These are phyloP conservation scores for Cichorium intybus DNA, from an alignment of 140 eudicot genomes.

Conservation along the genomic window DNA sequence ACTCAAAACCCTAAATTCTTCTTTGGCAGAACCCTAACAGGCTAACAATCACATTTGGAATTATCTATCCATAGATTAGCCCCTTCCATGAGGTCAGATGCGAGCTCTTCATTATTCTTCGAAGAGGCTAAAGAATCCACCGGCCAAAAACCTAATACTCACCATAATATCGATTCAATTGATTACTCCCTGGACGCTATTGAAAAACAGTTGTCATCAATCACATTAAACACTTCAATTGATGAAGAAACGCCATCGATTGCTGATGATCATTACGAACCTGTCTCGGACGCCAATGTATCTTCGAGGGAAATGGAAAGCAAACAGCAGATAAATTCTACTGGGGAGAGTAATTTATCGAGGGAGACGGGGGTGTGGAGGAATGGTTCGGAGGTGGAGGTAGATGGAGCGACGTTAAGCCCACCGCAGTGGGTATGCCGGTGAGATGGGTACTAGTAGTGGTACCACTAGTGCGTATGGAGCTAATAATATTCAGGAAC, in stretches of 20 bases:
- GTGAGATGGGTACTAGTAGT: slow-evolving; percentile 65
- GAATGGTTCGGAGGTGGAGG: slow-evolving; percentile 45
- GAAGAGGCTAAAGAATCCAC: slow-evolving; percentile 24
- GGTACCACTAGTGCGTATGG: slow-evolving; percentile 45
- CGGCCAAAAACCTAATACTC: slow-evolving; percentile 41
- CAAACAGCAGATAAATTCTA: slow-evolving; percentile 10
- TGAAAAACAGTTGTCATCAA: slow-evolving; percentile 55
- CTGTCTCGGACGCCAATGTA: slow-evolving; percentile 19
- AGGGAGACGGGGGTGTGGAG: slow-evolving; percentile 2
- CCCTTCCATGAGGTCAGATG: slow-evolving; percentile 42
- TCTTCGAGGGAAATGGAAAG: slow-evolving; percentile 18
- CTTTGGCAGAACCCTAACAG: slow-evolving; percentile 8
- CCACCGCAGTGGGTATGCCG: slow-evolving; percentile 83
- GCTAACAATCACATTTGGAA: not conserved
- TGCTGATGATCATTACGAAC: slow-evolving; percentile 5
- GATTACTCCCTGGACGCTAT: slow-evolving; percentile 57
- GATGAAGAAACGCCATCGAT: slow-evolving; percentile 20
- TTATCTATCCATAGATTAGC: not conserved
- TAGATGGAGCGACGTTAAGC: slow-evolving; percentile 38
- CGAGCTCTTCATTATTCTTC: slow-evolving; percentile 43
- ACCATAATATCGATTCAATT: slow-evolving; percentile 31
- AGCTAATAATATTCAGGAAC: slow-evolving; percentile 32
- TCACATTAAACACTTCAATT: slow-evolving; percentile 28
- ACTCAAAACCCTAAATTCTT: slow-evolving; percentile 12
- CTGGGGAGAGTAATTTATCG: slow-evolving; percentile 11